phyloP scores from a whole-genome alignment of 176 grass and related monocot genomes.

The Oryza nivara region DNA sequence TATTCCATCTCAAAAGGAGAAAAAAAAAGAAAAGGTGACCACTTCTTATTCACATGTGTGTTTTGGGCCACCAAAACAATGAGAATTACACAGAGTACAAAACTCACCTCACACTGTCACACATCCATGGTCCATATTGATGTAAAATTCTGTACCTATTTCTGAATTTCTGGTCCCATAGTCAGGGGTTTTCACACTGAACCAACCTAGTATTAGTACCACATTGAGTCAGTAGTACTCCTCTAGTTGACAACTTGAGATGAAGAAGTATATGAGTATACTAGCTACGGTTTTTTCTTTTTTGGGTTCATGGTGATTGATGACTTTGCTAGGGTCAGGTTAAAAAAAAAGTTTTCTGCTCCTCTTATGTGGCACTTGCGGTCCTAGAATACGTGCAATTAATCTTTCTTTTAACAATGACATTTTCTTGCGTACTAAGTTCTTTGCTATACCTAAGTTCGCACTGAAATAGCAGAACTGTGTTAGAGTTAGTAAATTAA shows the following conservation, averaged over 20 bases:
- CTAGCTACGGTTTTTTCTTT: not conserved
- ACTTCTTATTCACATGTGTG: not conserved
- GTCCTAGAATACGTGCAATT: not conserved
- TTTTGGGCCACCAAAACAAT: not conserved
- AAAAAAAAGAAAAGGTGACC: not conserved
- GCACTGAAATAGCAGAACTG: not conserved
- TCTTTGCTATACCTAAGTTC: not conserved
- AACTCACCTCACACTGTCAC: not conserved
- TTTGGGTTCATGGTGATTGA: not conserved
- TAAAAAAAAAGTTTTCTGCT: not conserved
- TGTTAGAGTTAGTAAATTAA: not conserved
- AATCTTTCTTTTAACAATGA: not conserved
- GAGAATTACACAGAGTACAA: not conserved
- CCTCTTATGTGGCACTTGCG: not conserved
- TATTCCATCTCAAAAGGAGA: not conserved
- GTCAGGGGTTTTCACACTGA: not conserved
- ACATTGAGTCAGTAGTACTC: no score
- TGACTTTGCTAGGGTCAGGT: not conserved
- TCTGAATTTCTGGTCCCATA: slow-evolving; percentile 4
- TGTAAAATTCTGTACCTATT: not conserved
- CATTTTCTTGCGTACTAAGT: not conserved
- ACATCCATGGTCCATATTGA: not conserved
- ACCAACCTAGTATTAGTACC: not conserved
- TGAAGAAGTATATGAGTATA: not conserved
- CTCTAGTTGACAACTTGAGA: not conserved